phyloP scores from a whole-genome alignment of 163 green algal genomes.

The Scenedesmus sp. region DNA sequence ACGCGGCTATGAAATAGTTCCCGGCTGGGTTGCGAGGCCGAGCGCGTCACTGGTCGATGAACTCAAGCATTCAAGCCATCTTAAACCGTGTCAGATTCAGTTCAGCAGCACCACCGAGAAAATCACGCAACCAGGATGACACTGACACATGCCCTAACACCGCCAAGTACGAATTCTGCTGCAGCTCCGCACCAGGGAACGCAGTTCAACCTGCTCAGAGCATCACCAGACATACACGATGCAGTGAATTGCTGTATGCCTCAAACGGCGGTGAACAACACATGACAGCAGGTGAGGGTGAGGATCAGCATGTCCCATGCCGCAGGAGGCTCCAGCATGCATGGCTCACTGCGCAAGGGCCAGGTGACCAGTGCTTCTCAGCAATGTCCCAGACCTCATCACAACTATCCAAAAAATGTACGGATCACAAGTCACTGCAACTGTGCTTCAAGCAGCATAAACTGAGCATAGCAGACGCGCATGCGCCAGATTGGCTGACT shows the following conservation, averaged over 20 bases:
- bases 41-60: not conserved
- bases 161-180: no score
- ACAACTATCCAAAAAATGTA: not conserved
- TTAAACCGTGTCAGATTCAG: no score
- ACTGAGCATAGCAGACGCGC: no score
- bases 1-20: not conserved
- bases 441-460: not conserved
- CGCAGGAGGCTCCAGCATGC: not conserved
- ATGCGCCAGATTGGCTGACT: no score
- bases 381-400: not conserved
- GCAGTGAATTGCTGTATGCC: not conserved
- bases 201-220: not conserved
- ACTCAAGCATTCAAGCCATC: not conserved
- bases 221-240: not conserved
- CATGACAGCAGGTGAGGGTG: not conserved
- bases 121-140: no score
- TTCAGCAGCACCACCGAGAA: no score
- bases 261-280: not conserved
- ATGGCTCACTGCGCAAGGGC: not conserved
- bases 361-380: not conserved
- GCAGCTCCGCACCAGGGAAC: no score
- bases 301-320: not conserved
- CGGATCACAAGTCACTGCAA: not conserved
- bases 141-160: no score
- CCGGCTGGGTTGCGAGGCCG: not conserved